phyloP scores from a whole-genome alignment of 148 eudicot genomes.

The Bassia scoparia region DNA sequence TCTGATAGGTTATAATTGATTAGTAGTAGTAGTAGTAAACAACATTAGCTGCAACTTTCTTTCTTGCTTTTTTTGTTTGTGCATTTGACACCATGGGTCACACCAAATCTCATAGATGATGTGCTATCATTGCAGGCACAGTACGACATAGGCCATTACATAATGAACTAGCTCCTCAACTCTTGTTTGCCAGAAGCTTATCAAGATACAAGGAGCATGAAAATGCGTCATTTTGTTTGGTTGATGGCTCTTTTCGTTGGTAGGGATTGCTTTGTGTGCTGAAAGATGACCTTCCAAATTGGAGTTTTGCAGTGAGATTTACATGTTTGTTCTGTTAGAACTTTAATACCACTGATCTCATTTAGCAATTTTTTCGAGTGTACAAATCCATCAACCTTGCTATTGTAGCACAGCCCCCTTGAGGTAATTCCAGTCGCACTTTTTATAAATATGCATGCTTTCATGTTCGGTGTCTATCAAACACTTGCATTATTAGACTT shows the following conservation, averaged over 20 bases:
- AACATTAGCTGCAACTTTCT: conserved; percentile 4
- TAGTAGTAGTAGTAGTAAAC: too few relatives aligned
- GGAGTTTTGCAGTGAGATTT: too few relatives aligned
- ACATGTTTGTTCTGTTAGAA: too few relatives aligned
- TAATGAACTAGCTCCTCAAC: conserved; percentile 21
- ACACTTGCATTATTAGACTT: too few relatives aligned
- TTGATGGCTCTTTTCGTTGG: conserved; percentile 14
- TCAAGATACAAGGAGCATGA: background rate
- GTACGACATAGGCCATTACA: conserved; percentile 22
- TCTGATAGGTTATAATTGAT: conserved; percentile 12
- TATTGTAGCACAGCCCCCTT: too few relatives aligned
- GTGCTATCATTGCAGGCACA: conserved; percentile 17
- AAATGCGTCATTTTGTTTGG: background rate
- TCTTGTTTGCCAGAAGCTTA: conserved; percentile 18
- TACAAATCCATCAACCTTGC: too few relatives aligned
- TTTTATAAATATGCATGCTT: too few relatives aligned
- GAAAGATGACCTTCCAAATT: too few relatives aligned
- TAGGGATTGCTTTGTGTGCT: background rate
- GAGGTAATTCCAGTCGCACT: too few relatives aligned
- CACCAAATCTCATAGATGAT: conserved; percentile 18
- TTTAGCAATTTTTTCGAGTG: too few relatives aligned
- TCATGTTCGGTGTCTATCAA: too few relatives aligned
- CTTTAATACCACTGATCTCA: too few relatives aligned
- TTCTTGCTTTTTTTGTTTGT: conserved; percentile 18
- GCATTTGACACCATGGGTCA: conserved; percentile 8